These are phyloP conservation scores for Camellia granthamiana DNA, from an alignment of 148 eudicot genomes.

Conservation along the genomic window DNA sequence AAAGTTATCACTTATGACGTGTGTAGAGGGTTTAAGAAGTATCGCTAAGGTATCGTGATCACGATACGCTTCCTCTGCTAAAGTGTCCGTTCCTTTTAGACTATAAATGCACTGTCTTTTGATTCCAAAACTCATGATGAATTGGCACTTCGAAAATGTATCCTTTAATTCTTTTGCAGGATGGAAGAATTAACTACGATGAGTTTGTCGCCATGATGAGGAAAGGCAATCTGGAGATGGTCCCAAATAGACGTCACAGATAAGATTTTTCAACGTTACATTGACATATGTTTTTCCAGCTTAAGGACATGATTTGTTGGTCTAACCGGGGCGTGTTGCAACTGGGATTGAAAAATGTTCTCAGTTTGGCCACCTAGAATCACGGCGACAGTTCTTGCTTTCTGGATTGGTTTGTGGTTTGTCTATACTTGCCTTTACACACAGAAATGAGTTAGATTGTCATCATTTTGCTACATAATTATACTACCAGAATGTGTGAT, in stretches of 20 bases:
- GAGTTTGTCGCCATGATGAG: constrained; percentile 98
- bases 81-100: too few relatives aligned
- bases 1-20: too few relatives aligned
- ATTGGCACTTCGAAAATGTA: not conserved
- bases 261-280: constrained; percentile 12
- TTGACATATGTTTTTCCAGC: not conserved
- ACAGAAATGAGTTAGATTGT: not conserved
- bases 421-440: not conserved
- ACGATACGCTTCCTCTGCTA: too few relatives aligned
- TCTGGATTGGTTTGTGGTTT: constrained; percentile 5
- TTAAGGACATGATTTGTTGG: constrained; percentile 2
- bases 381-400: not conserved
- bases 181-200: constrained; percentile 86
- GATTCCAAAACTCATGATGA: not conserved
- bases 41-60: too few relatives aligned
- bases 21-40: too few relatives aligned
- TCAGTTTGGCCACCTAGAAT: not conserved
- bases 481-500: not conserved
- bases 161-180: constrained; percentile 41
- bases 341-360: not conserved
- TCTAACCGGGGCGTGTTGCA: not conserved
- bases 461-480: not conserved
- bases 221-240: constrained; percentile 80
- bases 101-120: not conserved
- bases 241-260: constrained; percentile 58